Evolutionary conservation across 495 filamentous ascomycete species (phyloP).

Genomic region (Podospora pseudoanserina): DNA sequence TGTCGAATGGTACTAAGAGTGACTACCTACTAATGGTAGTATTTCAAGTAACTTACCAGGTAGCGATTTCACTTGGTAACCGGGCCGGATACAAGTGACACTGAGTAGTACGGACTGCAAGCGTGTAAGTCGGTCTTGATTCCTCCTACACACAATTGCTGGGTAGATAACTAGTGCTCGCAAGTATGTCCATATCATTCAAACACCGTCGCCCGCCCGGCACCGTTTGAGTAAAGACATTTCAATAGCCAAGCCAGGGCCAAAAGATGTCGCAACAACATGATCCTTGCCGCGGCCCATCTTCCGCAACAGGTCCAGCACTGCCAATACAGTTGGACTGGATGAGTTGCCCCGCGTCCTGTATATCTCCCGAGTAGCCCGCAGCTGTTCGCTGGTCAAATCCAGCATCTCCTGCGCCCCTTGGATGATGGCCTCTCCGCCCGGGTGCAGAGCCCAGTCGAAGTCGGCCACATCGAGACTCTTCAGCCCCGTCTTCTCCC

Average conservation of each 20-base stretch:
- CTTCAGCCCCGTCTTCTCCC: conserved; percentile 1
- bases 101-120: no score
- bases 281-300: conserved; percentile 35
- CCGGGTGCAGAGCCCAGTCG: conserved; percentile 51
- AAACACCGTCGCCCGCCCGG: no score
- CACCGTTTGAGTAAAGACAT: conserved; percentile 29
- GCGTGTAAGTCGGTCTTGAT: no score
- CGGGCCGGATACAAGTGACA: no score
- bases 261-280: conserved; percentile 43
- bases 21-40: no score
- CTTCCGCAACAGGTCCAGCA: conserved; percentile 39
- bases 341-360: no score
- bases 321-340: conserved; percentile 27
- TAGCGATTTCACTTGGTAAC: no score
- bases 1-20: no score
- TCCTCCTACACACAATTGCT: no score
- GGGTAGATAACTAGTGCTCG: no score
- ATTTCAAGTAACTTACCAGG: no score
- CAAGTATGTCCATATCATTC: no score
- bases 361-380: conserved; percentile 12
- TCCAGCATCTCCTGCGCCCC: conserved; percentile 34
- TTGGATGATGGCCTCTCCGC: conserved; percentile 46
- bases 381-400: conserved; percentile 37
- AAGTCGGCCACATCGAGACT: conserved; percentile 26
- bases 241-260: conserved; percentile 45